Evolutionary conservation across 108 stramenopile species (phyloP), one percentile per base, ranked within the genome.

Genomic region (Skeletonema potamos): DNA sequence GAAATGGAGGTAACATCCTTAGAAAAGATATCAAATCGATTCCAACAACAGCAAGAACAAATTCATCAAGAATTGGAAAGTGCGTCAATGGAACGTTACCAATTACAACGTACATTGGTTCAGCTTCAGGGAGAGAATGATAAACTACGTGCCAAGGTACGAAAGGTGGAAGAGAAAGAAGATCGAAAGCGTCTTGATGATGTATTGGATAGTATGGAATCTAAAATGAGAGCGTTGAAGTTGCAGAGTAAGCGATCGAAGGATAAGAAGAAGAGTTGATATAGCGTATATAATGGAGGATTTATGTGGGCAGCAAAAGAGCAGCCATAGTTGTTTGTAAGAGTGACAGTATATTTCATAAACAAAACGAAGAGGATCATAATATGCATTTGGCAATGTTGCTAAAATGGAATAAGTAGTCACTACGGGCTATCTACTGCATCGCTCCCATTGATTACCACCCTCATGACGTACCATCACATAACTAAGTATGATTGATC

Each of bases 131-230:
- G 29, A 2, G 78, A 79, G 44, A 79, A 79, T 51, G 29, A 48
- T 41, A 67, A 57, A 51, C 27, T 79, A 32, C 28, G 26, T 37
- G 30, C 5, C 6, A 64, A 13, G 29, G 41, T 79, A 26, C 64
- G 46, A 27, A 62, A 30, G 54, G 34, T 56, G 32, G 66, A 72
- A 55, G 78, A 79, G 13, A 58, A 55, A 41, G 78, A 79, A 37
- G 66, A 62, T 18, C 54, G 46, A 17, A 68, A 68, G 55, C 44
- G 66, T 22, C 18, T 79, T 1, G 71, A 72, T 68, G 71, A 72
- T 67, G 66, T 79, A 22, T 57, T 79, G 43, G 66, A 72, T 63
- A 66, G 61, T n/a, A 67, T 79, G 78, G 65, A 79, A 17, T 44
- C 70, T 11, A 79, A 72, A 54, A 79, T 79, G 54, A 67, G 34